phyloP scores from a whole-genome alignment of 176 grass and related monocot species.

The Cenchrus purpureus region DNA sequence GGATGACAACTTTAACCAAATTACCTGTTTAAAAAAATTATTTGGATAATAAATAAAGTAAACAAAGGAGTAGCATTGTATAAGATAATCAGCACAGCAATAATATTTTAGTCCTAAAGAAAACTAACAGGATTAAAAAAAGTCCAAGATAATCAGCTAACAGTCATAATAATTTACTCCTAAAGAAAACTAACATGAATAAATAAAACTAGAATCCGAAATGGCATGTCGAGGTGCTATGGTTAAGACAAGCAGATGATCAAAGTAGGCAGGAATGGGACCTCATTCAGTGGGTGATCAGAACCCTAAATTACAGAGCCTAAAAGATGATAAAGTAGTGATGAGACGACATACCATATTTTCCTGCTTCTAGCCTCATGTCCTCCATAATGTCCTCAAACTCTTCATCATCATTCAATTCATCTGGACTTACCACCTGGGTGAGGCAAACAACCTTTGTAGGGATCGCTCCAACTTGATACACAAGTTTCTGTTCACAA shows the following conservation, averaged over 20 bases:
- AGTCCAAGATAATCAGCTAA: background rate
- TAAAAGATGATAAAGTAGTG: slow-evolving; percentile 22
- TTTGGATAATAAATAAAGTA: background rate
- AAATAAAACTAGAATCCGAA: slow-evolving; percentile 1
- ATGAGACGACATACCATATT: slow-evolving; percentile 69
- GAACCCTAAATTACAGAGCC: background rate
- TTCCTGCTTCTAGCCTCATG: slow-evolving; percentile 90
- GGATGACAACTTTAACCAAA: slow-evolving; percentile 86
- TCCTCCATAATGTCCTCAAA: slow-evolving; percentile 98
- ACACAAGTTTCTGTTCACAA: slow-evolving; percentile 86
- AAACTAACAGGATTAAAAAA: slow-evolving; percentile 28
- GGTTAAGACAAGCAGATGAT: slow-evolving; percentile 7
- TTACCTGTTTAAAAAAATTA: slow-evolving; percentile 49
- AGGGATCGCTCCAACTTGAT: slow-evolving; percentile 84
- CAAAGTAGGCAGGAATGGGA: no score
- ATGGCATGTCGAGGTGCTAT: background rate
- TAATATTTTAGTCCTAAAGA: background rate
- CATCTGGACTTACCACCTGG: slow-evolving; percentile 77
- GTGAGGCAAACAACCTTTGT: slow-evolving; percentile 92
- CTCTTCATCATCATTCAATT: slow-evolving; percentile 93
- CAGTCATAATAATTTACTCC: background rate
- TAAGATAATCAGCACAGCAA: slow-evolving; percentile 11
- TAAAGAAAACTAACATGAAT: slow-evolving; percentile 13
- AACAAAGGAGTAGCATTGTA: background rate
- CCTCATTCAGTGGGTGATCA: slow-evolving; percentile 11